Evolutionary conservation across 352 stramenopile species (phyloP).

Genomic region (Globisporangium spinosum): DNA sequence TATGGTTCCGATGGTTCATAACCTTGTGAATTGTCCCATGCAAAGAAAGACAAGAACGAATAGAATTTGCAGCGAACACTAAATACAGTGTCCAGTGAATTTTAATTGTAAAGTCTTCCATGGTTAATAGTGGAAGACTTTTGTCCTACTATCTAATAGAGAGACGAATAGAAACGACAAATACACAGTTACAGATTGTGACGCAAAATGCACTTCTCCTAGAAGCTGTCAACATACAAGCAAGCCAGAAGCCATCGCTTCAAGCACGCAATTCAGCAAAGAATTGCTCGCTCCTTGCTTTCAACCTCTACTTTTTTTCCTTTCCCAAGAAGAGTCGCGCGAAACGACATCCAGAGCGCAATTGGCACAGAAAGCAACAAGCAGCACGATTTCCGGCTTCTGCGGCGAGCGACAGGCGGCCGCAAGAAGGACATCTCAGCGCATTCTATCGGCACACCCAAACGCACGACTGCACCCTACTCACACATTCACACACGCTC

Average conservation of each 20-base stretch:
- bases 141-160: no score
- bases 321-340: not conserved
- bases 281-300: not conserved
- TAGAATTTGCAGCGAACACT: not conserved
- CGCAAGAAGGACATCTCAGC: not conserved
- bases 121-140: no score
- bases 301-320: not conserved
- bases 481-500: not conserved
- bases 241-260: not conserved
- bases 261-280: not conserved
- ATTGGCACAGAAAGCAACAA: not conserved
- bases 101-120: not conserved
- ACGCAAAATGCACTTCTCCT: not conserved
- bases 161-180: not conserved
- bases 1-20: not conserved
- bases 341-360: constrained; percentile 1
- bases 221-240: not conserved
- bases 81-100: not conserved
- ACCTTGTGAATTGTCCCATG: not conserved
- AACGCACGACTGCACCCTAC: not conserved
- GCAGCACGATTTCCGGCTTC: not conserved
- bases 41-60: constrained; percentile 1
- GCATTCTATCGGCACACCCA: not conserved
- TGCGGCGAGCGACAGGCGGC: not conserved
- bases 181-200: not conserved